These are phyloP conservation scores for Mortierella sp. DNA, from an alignment of 371 early-diverging fungal genomes.

Conservation along the genomic window DNA sequence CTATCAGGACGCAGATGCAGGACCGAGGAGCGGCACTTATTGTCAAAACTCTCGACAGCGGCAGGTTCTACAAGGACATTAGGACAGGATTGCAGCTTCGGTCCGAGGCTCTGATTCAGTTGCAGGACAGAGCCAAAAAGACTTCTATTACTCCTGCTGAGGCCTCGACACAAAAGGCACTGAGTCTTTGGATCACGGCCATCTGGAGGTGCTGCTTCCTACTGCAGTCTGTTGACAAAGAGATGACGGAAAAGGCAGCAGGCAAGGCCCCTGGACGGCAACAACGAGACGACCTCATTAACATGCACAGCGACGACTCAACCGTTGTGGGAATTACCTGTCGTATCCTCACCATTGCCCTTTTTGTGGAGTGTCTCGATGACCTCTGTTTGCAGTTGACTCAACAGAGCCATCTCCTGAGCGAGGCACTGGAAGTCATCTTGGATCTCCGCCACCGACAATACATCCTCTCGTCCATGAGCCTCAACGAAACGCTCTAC, in stretches of 20 bases:
- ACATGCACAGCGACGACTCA: constrained; percentile 53
- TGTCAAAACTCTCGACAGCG: constrained; percentile 43
- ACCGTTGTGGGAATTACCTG: constrained; percentile 50
- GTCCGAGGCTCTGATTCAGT: constrained; percentile 58
- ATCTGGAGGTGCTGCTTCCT: constrained; percentile 65
- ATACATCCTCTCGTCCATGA: constrained; percentile 38
- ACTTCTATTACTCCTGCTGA: constrained; percentile 35
- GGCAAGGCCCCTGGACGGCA: not conserved
- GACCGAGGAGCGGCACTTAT: constrained; percentile 30
- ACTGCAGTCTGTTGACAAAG: constrained; percentile 60
- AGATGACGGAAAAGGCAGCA: constrained; percentile 14
- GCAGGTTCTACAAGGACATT: constrained; percentile 53
- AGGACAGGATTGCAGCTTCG: constrained; percentile 53
- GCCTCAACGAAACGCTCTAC: constrained; percentile 66
- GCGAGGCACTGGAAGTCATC: constrained; percentile 29
- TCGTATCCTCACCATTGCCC: constrained; percentile 38
- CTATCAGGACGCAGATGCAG: constrained; percentile 36
- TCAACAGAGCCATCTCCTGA: constrained; percentile 26
- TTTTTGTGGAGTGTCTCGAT: constrained; percentile 46
- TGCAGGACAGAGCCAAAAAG: constrained; percentile 59
- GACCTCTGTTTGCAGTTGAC: constrained; percentile 47
- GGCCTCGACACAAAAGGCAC: constrained; percentile 58
- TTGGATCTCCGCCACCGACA: constrained; percentile 45
- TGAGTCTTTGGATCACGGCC: constrained; percentile 69
- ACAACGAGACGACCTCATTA: constrained; percentile 42